A percentile compares a stretch with the other conserved stretches of the same genome.
Conservation (phyloP, 805 yeast genomes). For the Monosporozyma unispora region DNA sequence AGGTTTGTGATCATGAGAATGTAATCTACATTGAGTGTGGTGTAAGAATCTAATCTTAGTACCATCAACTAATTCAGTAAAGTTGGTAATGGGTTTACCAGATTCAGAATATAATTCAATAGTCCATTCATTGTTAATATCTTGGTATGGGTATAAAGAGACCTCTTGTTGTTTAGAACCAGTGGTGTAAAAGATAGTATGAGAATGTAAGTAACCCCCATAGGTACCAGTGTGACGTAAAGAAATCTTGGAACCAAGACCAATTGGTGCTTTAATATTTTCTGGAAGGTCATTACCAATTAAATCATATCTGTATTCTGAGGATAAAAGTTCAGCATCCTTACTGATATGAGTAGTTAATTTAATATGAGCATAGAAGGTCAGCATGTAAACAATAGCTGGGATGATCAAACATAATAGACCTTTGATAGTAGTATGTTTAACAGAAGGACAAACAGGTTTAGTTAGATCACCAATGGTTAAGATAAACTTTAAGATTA, state of each 20-base stretch:
- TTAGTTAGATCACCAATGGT: constrained; percentile 60
- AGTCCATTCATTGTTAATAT: constrained; percentile 61
- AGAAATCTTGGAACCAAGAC: constrained; percentile 61
- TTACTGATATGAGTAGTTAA: constrained; percentile 54
- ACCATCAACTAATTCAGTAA: constrained; percentile 57
- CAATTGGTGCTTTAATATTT: constrained; percentile 55
- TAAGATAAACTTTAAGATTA: constrained; percentile 57
- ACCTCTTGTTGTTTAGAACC: constrained; percentile 83
- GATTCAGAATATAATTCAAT: constrained; percentile 58
- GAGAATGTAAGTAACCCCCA: constrained; percentile 81
- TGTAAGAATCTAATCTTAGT: constrained; percentile 64
- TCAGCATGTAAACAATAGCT: constrained; percentile 42
- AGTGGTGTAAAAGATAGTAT: constrained; percentile 55
- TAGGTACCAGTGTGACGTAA: constrained; percentile 60
- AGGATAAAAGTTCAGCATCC: constrained; percentile 60
- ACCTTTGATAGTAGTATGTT: constrained; percentile 46
- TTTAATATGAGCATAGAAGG: constrained; percentile 56
- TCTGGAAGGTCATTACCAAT: constrained; percentile 52
- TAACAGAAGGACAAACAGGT: constrained; percentile 35
- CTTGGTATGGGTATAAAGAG: constrained; percentile 72
- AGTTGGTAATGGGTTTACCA: constrained; percentile 46
- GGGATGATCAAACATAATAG: constrained; percentile 51
- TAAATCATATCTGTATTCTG: constrained; percentile 61
- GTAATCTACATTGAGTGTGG: constrained; percentile 56
- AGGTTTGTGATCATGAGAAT: constrained; percentile 80